These are phyloP conservation scores for Huntiella omanensis DNA, from an alignment of 2,329 filamentous ascomycete species.

Conservation along the genomic window DNA sequence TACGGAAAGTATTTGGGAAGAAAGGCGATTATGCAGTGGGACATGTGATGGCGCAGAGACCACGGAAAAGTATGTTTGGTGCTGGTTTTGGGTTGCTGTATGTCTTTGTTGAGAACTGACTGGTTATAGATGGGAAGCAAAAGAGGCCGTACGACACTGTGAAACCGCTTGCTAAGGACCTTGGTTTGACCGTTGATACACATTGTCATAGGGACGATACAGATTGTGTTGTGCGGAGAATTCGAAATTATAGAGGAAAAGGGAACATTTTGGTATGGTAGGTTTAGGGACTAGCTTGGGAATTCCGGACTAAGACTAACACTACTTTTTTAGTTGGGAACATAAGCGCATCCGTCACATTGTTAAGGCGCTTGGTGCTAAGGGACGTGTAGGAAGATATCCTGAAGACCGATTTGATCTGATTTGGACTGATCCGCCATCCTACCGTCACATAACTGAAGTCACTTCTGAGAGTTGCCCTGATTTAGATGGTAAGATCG, in stretches of 20 bases:
- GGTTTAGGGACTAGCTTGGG: conserved; percentile 7
- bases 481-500: background rate
- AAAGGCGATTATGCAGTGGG: conserved; percentile 34
- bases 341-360: conserved; percentile 34
- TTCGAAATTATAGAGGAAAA: conserved; percentile 26
- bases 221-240: conserved; percentile 31
- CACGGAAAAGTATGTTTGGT: conserved; percentile 23
- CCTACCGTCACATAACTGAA: conserved; percentile 27
- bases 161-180: conserved; percentile 32
- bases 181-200: conserved; percentile 34
- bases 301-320: background rate
- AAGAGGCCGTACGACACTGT: conserved; percentile 38
- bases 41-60: conserved; percentile 37
- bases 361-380: conserved; percentile 29
- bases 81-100: background rate
- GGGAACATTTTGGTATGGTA: conserved; percentile 41
- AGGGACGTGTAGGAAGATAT: conserved; percentile 28
- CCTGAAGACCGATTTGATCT: conserved; percentile 31
- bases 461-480: conserved; percentile 15
- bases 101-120: background rate
- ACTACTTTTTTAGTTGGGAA: conserved; percentile 30
- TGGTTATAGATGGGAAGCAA: conserved; percentile 26
- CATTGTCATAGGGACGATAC: conserved; percentile 37
- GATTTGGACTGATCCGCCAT: conserved; percentile 37
- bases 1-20: conserved; percentile 36